These are phyloP conservation scores for Conringia planisiliqua DNA, from an alignment of 345 rosid genomes.

Conservation along the genomic window DNA sequence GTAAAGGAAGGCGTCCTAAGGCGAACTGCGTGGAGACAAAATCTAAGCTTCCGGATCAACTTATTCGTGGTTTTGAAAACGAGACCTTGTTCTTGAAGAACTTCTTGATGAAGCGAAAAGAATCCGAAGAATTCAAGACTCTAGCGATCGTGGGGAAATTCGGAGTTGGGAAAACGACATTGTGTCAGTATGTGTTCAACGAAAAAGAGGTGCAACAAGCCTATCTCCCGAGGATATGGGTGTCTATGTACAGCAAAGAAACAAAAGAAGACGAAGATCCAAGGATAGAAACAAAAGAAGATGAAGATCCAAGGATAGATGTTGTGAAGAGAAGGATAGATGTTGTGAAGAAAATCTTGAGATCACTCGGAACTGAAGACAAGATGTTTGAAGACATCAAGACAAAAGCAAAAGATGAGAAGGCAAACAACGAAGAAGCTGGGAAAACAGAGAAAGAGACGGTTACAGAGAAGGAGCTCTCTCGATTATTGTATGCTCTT, in stretches of 20 bases:
- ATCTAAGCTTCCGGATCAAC: neutral
- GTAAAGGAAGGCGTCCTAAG: neutral
- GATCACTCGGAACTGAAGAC: conserved; percentile 43
- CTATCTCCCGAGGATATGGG: conserved; percentile 49
- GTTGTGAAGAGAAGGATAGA: neutral
- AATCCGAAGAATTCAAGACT: conserved; percentile 33
- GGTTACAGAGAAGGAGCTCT: conserved; percentile 7
- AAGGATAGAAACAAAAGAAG: neutral
- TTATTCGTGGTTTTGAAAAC: conserved; percentile 26
- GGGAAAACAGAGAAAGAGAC: neutral
- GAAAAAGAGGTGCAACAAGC: conserved; percentile 13
- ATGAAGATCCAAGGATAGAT: neutral
- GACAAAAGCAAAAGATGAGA: neutral
- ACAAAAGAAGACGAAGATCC: neutral
- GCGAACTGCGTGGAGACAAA: conserved; percentile 2
- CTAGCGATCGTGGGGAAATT: conserved; percentile 40
- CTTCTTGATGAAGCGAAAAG: conserved; percentile 23
- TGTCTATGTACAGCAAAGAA: conserved; percentile 23
- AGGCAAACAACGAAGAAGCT: neutral
- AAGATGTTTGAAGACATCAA: neutral
- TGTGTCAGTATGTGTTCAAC: conserved; percentile 40
- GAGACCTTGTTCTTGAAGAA: conserved; percentile 28
- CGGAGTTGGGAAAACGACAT: conserved; percentile 52
- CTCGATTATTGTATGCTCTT: conserved; percentile 35
- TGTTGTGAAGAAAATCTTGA: conserved; percentile 31